Evolutionary conservation across 75 land plant genomes (phyloP).

Genomic region (Pseudotsuga menziesii): DNA sequence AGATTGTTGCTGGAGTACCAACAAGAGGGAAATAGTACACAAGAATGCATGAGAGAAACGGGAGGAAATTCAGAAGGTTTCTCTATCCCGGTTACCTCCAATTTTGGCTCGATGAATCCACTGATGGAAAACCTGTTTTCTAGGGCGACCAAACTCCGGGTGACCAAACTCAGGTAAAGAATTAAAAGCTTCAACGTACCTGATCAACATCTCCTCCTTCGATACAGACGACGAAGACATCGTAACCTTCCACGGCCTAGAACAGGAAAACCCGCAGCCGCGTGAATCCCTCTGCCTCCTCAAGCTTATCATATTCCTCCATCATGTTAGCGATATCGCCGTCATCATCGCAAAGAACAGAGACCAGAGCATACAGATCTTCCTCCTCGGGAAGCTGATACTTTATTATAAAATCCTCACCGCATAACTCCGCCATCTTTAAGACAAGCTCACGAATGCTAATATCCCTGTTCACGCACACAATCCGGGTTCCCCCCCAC

Average conservation of each 20-base stretch:
- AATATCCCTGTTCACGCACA: constrained; percentile 42
- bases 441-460: not conserved
- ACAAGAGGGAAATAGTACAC: too few relatives aligned
- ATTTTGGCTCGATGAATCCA: too few relatives aligned
- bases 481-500: constrained; percentile 70
- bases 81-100: too few relatives aligned
- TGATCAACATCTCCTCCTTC: constrained; percentile 28
- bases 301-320: constrained; percentile 48
- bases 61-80: too few relatives aligned
- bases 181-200: constrained; percentile 45
- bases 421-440: constrained; percentile 12
- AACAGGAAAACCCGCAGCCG: constrained; percentile 42
- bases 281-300: constrained; percentile 23
- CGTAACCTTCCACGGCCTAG: constrained; percentile 13
- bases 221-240: not conserved
- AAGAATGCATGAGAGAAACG: too few relatives aligned
- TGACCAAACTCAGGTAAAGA: constrained; percentile 20
- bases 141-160: too few relatives aligned
- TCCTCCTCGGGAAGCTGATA: constrained; percentile 45
- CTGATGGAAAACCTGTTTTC: not conserved
- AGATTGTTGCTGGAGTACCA: too few relatives aligned
- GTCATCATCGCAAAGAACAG: constrained; percentile 36
- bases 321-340: constrained; percentile 50
- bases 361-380: constrained; percentile 48
- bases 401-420: constrained; percentile 24